A percentile compares a stretch with the other conserved stretches of the same genome.
phyloP scores from a whole-genome alignment of 2,329 filamentous ascomycete genomes.

The Stachybotrys echinatus region DNA sequence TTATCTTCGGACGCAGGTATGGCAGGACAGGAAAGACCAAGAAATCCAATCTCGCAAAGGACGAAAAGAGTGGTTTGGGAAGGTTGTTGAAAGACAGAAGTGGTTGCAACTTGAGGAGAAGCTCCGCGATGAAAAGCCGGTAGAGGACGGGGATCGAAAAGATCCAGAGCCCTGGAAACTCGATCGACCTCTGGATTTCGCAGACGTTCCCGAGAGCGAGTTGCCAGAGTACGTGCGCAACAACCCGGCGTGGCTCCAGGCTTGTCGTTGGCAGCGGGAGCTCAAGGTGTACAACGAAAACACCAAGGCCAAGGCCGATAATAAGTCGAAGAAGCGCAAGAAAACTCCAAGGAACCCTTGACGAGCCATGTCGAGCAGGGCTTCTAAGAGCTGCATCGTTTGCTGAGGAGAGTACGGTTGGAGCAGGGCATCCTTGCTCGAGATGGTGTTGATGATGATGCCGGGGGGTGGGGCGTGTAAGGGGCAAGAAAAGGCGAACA shows the following conservation, averaged over 20 bases:
- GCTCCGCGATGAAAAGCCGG: slow-evolving; percentile 7
- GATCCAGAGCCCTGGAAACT: slow-evolving; percentile 23
- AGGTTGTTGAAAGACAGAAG: slow-evolving; percentile 31
- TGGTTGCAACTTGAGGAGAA: slow-evolving; percentile 19
- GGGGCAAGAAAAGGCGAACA: too few relatives aligned
- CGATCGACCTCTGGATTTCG: slow-evolving; percentile 26
- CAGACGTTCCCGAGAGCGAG: slow-evolving; percentile 28
- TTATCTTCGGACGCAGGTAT: slow-evolving; percentile 35
- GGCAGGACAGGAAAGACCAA: slow-evolving; percentile 39
- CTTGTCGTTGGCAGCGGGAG: slow-evolving; percentile 30
- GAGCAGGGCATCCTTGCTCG: too few relatives aligned
- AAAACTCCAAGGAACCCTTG: slow-evolving; percentile 11
- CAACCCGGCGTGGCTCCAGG: slow-evolving; percentile 40
- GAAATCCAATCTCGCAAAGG: slow-evolving; percentile 45
- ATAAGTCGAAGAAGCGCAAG: slow-evolving; percentile 11
- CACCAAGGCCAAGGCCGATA: background rate
- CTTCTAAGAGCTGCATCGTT: background rate
- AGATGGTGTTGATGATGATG: too few relatives aligned
- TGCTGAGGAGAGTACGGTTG: too few relatives aligned
- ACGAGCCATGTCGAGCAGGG: background rate
- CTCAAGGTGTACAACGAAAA: slow-evolving; percentile 10
- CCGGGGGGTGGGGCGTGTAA: too few relatives aligned
- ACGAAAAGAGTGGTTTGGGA: slow-evolving; percentile 47
- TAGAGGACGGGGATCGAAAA: slow-evolving; percentile 5
- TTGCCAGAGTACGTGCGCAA: slow-evolving; percentile 38